Conservation (phyloP, 345 rosid species). For the Populus davidiana region DNA sequence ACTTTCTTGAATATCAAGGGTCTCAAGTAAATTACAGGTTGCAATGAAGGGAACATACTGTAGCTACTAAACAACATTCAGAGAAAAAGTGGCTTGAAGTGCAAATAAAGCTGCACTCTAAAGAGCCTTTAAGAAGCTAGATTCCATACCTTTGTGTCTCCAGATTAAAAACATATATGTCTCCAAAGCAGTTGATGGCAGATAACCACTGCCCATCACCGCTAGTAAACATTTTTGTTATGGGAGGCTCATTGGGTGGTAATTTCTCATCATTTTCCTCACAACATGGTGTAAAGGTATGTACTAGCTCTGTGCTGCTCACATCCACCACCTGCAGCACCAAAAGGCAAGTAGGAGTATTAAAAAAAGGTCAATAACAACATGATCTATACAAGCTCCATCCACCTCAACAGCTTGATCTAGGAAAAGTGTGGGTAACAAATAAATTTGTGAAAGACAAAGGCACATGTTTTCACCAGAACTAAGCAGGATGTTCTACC, state of each 20-base stretch:
- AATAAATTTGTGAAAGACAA: not conserved
- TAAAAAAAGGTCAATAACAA: not conserved
- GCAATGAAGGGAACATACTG: not conserved
- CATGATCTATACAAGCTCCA: not conserved
- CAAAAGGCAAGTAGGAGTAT: not conserved
- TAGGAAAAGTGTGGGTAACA: not conserved
- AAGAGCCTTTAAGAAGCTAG: not conserved
- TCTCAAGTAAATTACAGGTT: not conserved
- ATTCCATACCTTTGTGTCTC: slow-evolving; percentile 66
- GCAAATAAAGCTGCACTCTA: not conserved
- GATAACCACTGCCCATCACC: slow-evolving; percentile 92
- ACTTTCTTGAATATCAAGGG: not conserved
- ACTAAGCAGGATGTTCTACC: not conserved
- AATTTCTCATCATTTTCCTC: slow-evolving; percentile 46
- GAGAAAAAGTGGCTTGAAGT: not conserved
- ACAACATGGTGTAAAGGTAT: slow-evolving; percentile 57
- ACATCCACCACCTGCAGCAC: slow-evolving; percentile 58
- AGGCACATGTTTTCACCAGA: not conserved
- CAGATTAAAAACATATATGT: slow-evolving; percentile 70
- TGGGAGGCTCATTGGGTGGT: slow-evolving; percentile 67
- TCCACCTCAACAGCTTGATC: not conserved
- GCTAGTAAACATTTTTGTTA: slow-evolving; percentile 83
- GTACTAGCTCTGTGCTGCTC: slow-evolving; percentile 51
- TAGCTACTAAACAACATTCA: not conserved
- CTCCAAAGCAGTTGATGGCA: slow-evolving; percentile 91